Evolutionary conservation across 1,139 yeast genomes (phyloP), one percentile per base, ranked within the genome.

Genomic region (Entelexis sorbosivorans): DNA sequence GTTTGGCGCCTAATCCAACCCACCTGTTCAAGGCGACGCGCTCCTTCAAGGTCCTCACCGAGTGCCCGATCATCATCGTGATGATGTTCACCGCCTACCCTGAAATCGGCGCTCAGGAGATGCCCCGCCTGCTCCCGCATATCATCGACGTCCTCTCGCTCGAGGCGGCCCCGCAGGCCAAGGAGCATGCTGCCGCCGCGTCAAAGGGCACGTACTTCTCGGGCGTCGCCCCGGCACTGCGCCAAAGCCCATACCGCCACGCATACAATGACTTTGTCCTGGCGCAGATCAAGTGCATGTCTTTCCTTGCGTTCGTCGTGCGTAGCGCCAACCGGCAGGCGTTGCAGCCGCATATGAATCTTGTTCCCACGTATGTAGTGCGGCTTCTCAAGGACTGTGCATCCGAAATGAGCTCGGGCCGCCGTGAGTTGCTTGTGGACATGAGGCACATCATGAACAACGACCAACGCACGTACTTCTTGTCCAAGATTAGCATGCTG

Each of bases 211-310:
- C 74, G 54, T 68, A 74, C 48, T 73, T 74, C 51, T 76, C 80
- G 0, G 70, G 77, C 0, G 72, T 81, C 2, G 65, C 73, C 2
- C 84, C 93, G 1, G 76, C 78, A n/a, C 82, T 91, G 57, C 77
- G 76, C 52, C 86, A 86, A 63, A 26, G 56, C 6, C 51, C 52
- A 14, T 49, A 53, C 34, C 75, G 95, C 60, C 74, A 79, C 19
- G 82, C 86, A 0, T 91, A 82, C 67, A 85, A 93, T 56, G 98
- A 93, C 60, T 86, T 91, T 62, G 81, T 91, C 19, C 71, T 86
- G 39, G 93, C 96, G n/a, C 99, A 93, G 67, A 96, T 93, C 38
- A 93, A 93, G 65, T 95, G 97, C 1, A 93, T 95, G 50, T 87
- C 96, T 0, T 91, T 93, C 60, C 72, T 93, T 62, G 97, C 98